Evolutionary conservation across 306 rosid species (phyloP).

Genomic region (Casuarina equisetifolia): DNA sequence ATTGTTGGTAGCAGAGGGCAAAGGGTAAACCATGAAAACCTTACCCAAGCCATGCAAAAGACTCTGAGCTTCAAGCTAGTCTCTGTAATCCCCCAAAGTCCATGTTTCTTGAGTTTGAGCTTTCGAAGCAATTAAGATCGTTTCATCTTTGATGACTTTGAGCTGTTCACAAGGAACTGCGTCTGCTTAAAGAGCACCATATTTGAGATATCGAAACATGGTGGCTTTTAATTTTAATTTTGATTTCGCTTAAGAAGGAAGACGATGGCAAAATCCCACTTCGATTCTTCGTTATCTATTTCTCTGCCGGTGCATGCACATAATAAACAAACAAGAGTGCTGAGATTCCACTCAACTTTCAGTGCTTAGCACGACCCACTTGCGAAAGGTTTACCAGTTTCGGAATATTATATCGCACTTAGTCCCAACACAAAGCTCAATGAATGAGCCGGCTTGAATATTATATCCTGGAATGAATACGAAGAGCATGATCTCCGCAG

Average conservation of each 20-base stretch:
- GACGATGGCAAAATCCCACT: conserved; percentile 28
- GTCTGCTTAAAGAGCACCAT: no score
- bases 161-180: no score
- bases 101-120: no score
- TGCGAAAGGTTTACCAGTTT: neutral
- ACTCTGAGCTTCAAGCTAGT: no score
- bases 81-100: no score
- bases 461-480: neutral
- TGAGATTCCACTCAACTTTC: conserved; percentile 18
- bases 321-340: conserved; percentile 14
- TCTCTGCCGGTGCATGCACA: conserved; percentile 32
- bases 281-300: neutral
- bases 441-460: conserved; percentile 16
- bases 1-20: no score
- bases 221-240: no score
- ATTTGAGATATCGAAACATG: no score
- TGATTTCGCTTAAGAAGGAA: neutral
- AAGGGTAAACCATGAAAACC: no score
- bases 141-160: no score
- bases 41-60: no score
- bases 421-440: conserved; percentile 12
- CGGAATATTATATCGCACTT: conserved; percentile 10
- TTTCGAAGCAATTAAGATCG: no score
- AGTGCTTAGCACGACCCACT: conserved; percentile 46
- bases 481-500: neutral